Base-by-base conservation (phyloP, 805 yeast genomes). In the Citeromyces matritensis region DNA sequence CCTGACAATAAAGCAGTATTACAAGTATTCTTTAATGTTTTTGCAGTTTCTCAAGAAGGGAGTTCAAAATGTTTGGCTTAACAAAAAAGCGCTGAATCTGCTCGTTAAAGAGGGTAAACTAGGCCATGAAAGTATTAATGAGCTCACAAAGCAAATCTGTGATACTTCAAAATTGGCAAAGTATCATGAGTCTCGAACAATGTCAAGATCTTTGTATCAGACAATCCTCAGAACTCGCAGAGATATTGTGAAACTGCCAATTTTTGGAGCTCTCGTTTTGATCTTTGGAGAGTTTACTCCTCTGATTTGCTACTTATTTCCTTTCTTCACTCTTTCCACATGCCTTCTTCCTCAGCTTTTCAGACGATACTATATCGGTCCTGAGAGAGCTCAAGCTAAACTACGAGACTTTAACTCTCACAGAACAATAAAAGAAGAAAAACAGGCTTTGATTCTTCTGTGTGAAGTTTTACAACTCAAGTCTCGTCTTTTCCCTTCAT, bases 281-380 rank as follows among this genome's bases (percentile, higher is more conserved):
- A 41, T 73, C 1, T 63, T 70, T 37, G 69, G 70, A 44, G 84
- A 76, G 41, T 39, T 57, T 30, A 70, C 80, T 0, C 69, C 80
- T 1, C 30, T 68, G 0, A 37, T 75, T 5, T 63, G 76, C 36
- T 62, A 58, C 33, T 36, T 55, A 2, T 50, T 73, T 30, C 84
- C 85, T 0, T 59, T 59, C 26, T 41, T 75, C 9, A 60, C 76
- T 3, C 85, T 83, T 0, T 63, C 63, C 37, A 75, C 81, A 0
- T 75, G 83, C 48, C 53, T 65, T 5, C 47, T 72, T 13, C 79
- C 79, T 1, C 48, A 50, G 6, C 49, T 68, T 15, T 40, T 58
- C 24, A 61, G 65, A 2, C 42, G 60, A 17, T 42, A 61, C 19
- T 63, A 61, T 61, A 42, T 44, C 15, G 35, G 45, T 15, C 38